Evolutionary conservation across 306 rosid species (phyloP), one percentile per base, ranked within the genome.

Genomic region (Casuarina equisetifolia): DNA sequence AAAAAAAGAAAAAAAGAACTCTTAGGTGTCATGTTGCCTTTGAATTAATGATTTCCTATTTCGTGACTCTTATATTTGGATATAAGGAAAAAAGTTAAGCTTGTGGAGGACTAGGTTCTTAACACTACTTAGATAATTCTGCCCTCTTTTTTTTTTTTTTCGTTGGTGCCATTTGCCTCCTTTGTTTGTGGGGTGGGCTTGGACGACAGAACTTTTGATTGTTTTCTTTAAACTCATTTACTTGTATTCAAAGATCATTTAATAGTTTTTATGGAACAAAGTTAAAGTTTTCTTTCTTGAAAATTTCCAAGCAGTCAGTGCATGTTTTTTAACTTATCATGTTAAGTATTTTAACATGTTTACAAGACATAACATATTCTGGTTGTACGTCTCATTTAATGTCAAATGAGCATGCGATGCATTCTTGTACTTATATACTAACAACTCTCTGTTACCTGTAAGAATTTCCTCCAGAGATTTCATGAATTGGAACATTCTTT

Each of bases 401-500:
- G 38, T 63, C 5, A 12, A 38, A 63, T 38, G 69, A 36, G 7
- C 71, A 66, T 66, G 5, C 42, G 49, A 39, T 40, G 20, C 15
- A 40, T 66, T 42, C 35, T 40, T 42, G 35, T 66, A 15, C 32
- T 38, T 40, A 17, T 40, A 40, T 42, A 66, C 9, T 40, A 42
- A 42, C 50, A n/a, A 66, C 46, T 36, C 16, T 36, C 45, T 39
- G 43, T 15, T 46, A 15, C 67, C 6, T 36, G 4, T 3, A 25
- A 11, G 12, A 36, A 12, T 16, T 42, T 17, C 42, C 48, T 69
- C 36, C 55, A 9, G 63, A 44, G 59, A n/a, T 38, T 25, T 55
- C n/a, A 6, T 69, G 74, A 51, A 36, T 39, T 19, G 48, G 42
- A 81, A 59, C 16, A 25, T 71, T 78, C 42, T 78, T 58, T 66